Conservation (phyloP, 2,329 filamentous ascomycete genomes). For the Dendryphion nanum region DNA sequence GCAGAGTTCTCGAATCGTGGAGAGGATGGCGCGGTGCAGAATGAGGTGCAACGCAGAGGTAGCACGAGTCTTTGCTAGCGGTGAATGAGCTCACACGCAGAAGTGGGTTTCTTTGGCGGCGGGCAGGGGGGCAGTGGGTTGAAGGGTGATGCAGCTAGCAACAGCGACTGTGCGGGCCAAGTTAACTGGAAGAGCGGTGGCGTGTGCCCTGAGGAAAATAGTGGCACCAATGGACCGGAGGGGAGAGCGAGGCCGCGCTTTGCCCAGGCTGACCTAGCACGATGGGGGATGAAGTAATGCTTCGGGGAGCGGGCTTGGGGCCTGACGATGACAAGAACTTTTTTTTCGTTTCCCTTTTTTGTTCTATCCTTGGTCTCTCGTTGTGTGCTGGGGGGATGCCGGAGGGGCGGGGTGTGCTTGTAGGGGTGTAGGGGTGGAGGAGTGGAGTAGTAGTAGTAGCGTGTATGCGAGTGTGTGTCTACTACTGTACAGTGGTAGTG, state of each 20-base stretch:
- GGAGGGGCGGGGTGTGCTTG: no score
- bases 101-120: slow-evolving; percentile 2
- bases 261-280: slow-evolving; percentile 31
- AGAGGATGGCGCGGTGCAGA: slow-evolving; percentile 32
- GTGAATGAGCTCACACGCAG: slow-evolving; percentile 21
- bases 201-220: slow-evolving; percentile 39
- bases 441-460: not conserved
- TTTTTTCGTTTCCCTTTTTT: no score
- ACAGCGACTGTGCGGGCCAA: slow-evolving; percentile 21
- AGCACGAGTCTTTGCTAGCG: slow-evolving; percentile 36
- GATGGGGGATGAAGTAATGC: slow-evolving; percentile 39
- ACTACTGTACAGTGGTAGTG: no score
- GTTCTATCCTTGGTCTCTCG: no score
- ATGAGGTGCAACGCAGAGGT: slow-evolving; percentile 34
- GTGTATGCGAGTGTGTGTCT: not conserved
- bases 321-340: slow-evolving; percentile 18
- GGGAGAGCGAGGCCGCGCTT: slow-evolving; percentile 22
- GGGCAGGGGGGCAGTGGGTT: slow-evolving; percentile 18
- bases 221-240: slow-evolving; percentile 32
- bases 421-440: not conserved
- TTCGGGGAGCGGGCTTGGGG: slow-evolving; percentile 15
- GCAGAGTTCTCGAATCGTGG: slow-evolving; percentile 34
- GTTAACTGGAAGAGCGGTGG: slow-evolving; percentile 27
- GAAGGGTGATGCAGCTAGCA: slow-evolving; percentile 31
- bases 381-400: no score